Percentiles rank a stretch among this genome's conserved stretches.
These are phyloP conservation scores for Plasmodium cynomolgi DNA, from an alignment of 169 alveolate species.

Conservation along the genomic window DNA sequence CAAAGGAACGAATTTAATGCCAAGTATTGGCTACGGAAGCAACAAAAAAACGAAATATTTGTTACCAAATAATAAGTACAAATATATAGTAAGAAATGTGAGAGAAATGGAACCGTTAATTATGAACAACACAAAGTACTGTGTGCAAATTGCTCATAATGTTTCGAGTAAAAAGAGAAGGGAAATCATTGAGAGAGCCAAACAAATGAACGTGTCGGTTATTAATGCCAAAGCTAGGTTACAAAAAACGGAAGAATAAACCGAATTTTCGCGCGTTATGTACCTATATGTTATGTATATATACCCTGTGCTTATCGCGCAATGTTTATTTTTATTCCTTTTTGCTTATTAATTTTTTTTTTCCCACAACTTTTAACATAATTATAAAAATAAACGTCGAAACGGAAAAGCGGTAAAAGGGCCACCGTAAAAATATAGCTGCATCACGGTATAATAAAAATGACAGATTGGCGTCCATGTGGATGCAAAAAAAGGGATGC, in stretches of 20 bases:
- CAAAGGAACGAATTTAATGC: slow-evolving; percentile 95
- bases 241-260: slow-evolving; percentile 83
- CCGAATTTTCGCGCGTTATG: not conserved
- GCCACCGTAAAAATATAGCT: not conserved
- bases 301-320: not conserved
- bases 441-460: not conserved
- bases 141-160: slow-evolving; percentile 95
- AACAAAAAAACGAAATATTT: slow-evolving; percentile 93
- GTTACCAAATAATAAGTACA: slow-evolving; percentile 95
- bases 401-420: slow-evolving; percentile 7
- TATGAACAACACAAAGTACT: slow-evolving; percentile 96
- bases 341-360: slow-evolving; percentile 23
- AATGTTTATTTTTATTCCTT: not conserved
- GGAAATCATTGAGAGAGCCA: slow-evolving; percentile 95
- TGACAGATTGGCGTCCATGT: not conserved
- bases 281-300: not conserved
- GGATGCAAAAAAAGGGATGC: not conserved
- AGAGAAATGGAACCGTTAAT: slow-evolving; percentile 94
- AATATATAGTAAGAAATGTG: slow-evolving; percentile 91
- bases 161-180: slow-evolving; percentile 94
- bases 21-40: slow-evolving; percentile 98
- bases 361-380: not conserved
- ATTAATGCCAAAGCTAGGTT: slow-evolving; percentile 91
- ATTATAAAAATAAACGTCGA: slow-evolving; percentile 1
- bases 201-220: slow-evolving; percentile 93